A percentile compares a stretch with the other conserved stretches of the same genome.
These are phyloP conservation scores for Cinnamomum micranthum DNA, from an alignment of 164 flowering plant species.

Conservation along the genomic window DNA sequence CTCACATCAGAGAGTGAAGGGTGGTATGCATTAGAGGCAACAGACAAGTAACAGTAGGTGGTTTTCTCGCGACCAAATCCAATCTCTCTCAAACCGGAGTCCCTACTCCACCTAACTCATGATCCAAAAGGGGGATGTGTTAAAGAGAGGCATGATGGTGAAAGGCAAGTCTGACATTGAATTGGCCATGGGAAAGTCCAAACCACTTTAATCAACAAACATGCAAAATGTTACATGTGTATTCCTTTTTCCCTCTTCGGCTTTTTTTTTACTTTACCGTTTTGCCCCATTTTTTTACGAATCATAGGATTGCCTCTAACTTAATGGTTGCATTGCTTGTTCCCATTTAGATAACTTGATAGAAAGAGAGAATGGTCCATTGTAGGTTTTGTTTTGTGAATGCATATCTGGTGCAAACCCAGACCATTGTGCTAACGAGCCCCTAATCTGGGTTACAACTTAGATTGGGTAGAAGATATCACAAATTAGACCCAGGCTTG, in stretches of 20 bases:
- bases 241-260: not conserved
- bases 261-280: not conserved
- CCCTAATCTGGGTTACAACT: too few species aligned
- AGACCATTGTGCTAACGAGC: too few species aligned
- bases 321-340: too few species aligned
- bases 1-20: conserved; percentile 1
- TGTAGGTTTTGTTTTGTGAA: too few species aligned
- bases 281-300: not conserved
- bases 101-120: not conserved
- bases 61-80: conserved; percentile 10
- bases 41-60: not conserved
- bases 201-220: not conserved
- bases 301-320: too few species aligned
- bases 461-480: too few species aligned
- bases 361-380: too few species aligned
- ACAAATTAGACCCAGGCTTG: too few species aligned
- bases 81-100: not conserved
- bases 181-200: not conserved
- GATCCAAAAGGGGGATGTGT: not conserved
- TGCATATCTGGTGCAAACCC: too few species aligned
- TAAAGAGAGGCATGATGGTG: not conserved
- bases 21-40: not conserved
- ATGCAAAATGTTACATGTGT: not conserved
- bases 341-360: too few species aligned
- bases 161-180: not conserved